phyloP scores from a whole-genome alignment of 83 land plant genomes.

The Isoetes engelmannii region DNA sequence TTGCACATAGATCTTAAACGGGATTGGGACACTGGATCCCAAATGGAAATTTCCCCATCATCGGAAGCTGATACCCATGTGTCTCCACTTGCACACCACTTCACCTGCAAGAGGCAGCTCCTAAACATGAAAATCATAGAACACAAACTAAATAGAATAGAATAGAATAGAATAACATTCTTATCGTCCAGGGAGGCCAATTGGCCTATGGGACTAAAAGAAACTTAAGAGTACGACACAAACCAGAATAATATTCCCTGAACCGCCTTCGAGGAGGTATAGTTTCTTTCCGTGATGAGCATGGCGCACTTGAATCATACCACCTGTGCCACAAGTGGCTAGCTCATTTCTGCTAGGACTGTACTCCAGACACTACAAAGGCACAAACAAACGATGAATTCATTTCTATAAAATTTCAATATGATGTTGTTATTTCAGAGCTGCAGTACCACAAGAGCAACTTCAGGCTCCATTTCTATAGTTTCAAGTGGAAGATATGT shows the following conservation, averaged over 20 bases:
- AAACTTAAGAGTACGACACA: neutral
- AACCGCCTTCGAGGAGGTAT: constrained; percentile 2
- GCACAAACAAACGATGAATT: neutral
- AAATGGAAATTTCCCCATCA: constrained; percentile 21
- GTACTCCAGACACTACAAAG: constrained; percentile 22
- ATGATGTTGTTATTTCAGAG: neutral
- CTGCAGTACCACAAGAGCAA: constrained; percentile 18
- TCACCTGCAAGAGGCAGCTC: constrained; percentile 17
- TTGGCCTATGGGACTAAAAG: too few relatives aligned
- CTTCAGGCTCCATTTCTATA: constrained; percentile 24
- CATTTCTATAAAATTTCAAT: neutral
- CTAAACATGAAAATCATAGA: too few relatives aligned
- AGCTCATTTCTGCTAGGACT: constrained; percentile 22
- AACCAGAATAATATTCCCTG: constrained; percentile 24
- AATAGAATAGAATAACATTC: too few relatives aligned
- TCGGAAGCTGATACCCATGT: constrained; percentile 27
- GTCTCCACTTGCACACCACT: constrained; percentile 22
- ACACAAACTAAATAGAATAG: too few relatives aligned
- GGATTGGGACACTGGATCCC: constrained; percentile 21
- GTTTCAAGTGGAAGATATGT: constrained; percentile 18
- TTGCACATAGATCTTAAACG: constrained; percentile 14
- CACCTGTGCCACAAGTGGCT: constrained; percentile 27
- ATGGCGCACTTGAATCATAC: constrained; percentile 21
- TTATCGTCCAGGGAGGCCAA: too few relatives aligned
- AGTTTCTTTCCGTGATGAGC: constrained; percentile 5